Percentiles rank a stretch among this genome's conserved stretches.
Conservation (phyloP, 306 rosid species). For the Delonix regia region DNA sequence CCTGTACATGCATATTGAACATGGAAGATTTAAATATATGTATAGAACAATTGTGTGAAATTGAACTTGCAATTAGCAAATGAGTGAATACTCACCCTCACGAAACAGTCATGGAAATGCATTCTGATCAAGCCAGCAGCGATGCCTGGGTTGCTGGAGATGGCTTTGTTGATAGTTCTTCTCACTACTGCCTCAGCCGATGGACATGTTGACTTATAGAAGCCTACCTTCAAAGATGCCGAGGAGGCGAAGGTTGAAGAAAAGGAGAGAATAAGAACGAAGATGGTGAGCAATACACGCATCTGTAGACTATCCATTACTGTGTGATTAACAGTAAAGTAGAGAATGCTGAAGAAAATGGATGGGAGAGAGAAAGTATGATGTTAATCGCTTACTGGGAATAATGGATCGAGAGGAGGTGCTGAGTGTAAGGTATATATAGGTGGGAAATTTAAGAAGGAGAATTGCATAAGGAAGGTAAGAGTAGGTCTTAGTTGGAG, state of each 20-base stretch:
- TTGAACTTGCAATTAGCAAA: neutral
- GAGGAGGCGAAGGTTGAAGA: neutral
- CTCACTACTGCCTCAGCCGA: neutral
- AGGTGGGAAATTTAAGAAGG: too few species aligned
- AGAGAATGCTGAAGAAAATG: too few species aligned
- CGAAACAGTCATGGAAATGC: slow-evolving; percentile 55
- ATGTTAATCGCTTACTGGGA: too few species aligned
- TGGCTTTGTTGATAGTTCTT: neutral
- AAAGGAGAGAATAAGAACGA: neutral
- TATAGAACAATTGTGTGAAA: too few species aligned
- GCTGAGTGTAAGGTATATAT: too few species aligned
- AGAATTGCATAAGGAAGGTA: too few species aligned
- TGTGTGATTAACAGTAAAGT: too few species aligned
- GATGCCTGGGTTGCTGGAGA: neutral
- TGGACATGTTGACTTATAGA: neutral
- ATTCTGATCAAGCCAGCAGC: neutral
- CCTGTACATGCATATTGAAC: slow-evolving; percentile 10
- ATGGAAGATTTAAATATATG: neutral
- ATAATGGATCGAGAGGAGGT: too few species aligned
- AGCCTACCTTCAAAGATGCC: neutral
- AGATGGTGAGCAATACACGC: neutral
- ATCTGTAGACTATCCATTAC: neutral
- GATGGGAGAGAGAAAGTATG: too few species aligned
- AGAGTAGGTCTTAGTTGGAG: too few species aligned
- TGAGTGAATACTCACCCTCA: slow-evolving; percentile 31